phyloP scores from a whole-genome alignment of 768 basidiomycete species.

The Boletus tylopilopsis region DNA sequence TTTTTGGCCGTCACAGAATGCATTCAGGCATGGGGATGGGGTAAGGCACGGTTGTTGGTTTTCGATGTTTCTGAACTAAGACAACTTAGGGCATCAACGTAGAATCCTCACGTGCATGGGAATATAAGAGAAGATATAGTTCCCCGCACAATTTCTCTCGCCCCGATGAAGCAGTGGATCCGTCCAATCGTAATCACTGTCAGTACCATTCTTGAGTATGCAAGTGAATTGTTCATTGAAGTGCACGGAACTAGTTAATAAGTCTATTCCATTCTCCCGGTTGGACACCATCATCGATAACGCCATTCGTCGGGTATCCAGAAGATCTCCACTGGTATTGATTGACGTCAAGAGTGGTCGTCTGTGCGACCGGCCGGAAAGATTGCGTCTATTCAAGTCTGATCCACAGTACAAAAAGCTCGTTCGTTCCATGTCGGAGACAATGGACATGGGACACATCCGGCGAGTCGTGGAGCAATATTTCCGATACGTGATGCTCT shows the following conservation, averaged over 20 bases:
- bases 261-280: background rate
- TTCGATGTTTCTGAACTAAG: background rate
- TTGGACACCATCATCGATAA: background rate
- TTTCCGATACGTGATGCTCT: conserved; percentile 10
- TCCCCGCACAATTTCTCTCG: background rate
- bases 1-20: conserved; percentile 5
- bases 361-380: background rate
- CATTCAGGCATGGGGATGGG: conserved; percentile 12
- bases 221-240: background rate
- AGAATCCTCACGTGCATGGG: background rate
- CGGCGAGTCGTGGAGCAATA: background rate
- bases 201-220: too few relatives aligned
- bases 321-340: background rate
- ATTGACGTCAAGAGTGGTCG: background rate
- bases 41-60: background rate
- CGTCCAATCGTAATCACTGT: background rate
- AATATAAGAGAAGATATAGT: conserved; percentile 1
- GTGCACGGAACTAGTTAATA: background rate
- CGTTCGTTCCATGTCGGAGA: conserved; percentile 6
- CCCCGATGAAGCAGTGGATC: background rate
- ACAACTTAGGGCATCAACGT: background rate
- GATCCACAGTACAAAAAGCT: background rate
- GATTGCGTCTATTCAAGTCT: background rate
- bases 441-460: conserved; percentile 3
- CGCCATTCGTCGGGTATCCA: background rate